Conservation (phyloP, 1,284 basidiomycete genomes). For the Grifola frondosa region DNA sequence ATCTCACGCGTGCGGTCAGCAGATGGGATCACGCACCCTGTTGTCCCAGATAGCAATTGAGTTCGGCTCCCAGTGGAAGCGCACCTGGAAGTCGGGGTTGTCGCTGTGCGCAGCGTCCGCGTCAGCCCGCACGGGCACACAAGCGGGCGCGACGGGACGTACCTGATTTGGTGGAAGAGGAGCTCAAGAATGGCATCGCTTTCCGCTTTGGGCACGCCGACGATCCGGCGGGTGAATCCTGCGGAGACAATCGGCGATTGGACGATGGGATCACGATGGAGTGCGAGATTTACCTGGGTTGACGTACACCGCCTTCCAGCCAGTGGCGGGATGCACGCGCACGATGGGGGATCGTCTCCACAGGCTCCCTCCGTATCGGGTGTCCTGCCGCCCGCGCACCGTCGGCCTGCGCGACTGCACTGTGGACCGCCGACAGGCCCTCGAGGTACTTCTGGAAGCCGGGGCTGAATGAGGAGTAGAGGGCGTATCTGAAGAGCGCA, state of each 20-base stretch:
- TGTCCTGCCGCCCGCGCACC: slow-evolving; percentile 64
- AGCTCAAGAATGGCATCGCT: slow-evolving; percentile 71
- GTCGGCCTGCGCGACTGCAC: slow-evolving; percentile 66
- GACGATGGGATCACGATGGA: slow-evolving; percentile 5
- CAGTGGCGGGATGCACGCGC: slow-evolving; percentile 76
- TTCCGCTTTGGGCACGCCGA: slow-evolving; percentile 78
- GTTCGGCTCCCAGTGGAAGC: slow-evolving; percentile 70
- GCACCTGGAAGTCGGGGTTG: slow-evolving; percentile 71
- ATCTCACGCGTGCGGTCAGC: not conserved
- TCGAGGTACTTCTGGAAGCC: slow-evolving; percentile 69
- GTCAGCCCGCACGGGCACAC: not conserved
- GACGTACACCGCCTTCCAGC: slow-evolving; percentile 78
- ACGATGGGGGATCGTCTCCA: slow-evolving; percentile 73
- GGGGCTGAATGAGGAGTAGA: slow-evolving; percentile 71
- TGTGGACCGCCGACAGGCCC: slow-evolving; percentile 64
- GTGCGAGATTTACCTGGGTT: slow-evolving; percentile 50
- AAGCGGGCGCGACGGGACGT: slow-evolving; percentile 5
- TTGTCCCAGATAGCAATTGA: slow-evolving; percentile 76
- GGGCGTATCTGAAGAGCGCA: slow-evolving; percentile 46
- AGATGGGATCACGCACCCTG: slow-evolving; percentile 43
- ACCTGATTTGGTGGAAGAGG: slow-evolving; percentile 64
- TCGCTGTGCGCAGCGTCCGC: slow-evolving; percentile 31
- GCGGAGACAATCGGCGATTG: slow-evolving; percentile 25
- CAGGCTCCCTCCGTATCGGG: slow-evolving; percentile 60
- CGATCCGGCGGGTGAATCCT: slow-evolving; percentile 70